These are phyloP conservation scores for Speleostelium caveatum DNA, from an alignment of 78 protist genomes.

Conservation along the genomic window DNA sequence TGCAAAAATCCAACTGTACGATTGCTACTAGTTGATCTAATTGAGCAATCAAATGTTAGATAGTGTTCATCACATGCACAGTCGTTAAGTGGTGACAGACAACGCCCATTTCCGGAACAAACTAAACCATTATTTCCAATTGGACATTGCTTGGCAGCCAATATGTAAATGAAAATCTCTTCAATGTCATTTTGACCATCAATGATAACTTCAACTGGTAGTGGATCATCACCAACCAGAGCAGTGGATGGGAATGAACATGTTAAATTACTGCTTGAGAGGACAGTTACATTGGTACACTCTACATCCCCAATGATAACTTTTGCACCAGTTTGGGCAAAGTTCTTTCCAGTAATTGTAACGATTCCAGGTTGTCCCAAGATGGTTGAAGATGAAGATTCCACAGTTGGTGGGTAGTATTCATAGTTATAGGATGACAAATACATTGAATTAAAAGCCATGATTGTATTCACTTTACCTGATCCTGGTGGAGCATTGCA, in stretches of 20 bases:
- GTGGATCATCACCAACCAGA: not conserved
- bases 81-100: not conserved
- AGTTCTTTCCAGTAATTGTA: not conserved
- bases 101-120: not conserved
- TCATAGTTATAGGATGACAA: too few species aligned
- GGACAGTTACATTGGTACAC: not conserved
- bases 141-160: not conserved
- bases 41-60: too few species aligned
- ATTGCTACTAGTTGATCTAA: too few species aligned
- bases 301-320: not conserved
- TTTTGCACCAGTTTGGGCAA: not conserved
- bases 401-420: not conserved
- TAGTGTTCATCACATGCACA: not conserved
- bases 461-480: too few species aligned
- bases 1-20: too few species aligned
- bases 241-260: not conserved
- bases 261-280: too few species aligned
- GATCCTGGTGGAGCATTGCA: too few species aligned
- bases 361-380: not conserved
- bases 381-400: not conserved
- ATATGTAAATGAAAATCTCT: not conserved
- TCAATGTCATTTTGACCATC: not conserved
- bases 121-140: not conserved
- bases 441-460: too few species aligned
- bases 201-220: not conserved